phyloP scores from a whole-genome alignment of 495 filamentous ascomycete species.

The Penicillium steckii region DNA sequence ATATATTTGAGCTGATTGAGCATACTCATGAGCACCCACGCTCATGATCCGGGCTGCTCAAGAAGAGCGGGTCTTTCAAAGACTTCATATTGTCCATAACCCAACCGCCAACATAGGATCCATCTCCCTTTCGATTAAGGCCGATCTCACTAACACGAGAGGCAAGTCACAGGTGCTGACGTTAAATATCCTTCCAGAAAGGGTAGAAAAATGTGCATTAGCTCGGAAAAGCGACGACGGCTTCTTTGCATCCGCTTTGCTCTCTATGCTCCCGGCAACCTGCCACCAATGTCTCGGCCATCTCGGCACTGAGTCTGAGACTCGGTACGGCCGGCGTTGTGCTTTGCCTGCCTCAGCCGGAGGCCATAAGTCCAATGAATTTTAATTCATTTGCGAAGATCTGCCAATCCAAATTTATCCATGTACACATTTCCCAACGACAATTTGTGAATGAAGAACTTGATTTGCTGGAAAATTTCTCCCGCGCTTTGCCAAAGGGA shows the following conservation, averaged over 20 bases:
- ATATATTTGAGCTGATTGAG: no score
- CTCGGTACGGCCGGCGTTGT: constrained; percentile 19
- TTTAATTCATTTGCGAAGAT: constrained; percentile 21
- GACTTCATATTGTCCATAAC: constrained; percentile 21
- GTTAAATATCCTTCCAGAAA: constrained; percentile 17
- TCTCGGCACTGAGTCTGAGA: constrained; percentile 20
- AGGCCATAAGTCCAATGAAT: constrained; percentile 17
- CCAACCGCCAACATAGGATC: constrained; percentile 17
- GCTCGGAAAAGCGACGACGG: constrained; percentile 14
- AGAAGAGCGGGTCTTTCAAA: no score
- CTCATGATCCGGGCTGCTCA: no score
- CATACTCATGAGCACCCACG: no score
- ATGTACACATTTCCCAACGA: constrained; percentile 19
- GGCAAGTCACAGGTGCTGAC: constrained; percentile 16
- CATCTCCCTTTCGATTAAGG: constrained; percentile 16
- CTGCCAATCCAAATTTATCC: constrained; percentile 20
- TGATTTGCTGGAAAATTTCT: constrained; percentile 12
- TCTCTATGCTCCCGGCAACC: constrained; percentile 15
- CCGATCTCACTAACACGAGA: constrained; percentile 19
- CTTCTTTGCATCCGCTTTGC: constrained; percentile 17
- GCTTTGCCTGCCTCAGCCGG: constrained; percentile 18
- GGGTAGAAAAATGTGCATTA: constrained; percentile 17
- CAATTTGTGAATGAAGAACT: constrained; percentile 22
- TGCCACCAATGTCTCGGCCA: constrained; percentile 18
- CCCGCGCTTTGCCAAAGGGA: constrained; percentile 10